Conservation (phyloP, 2,329 filamentous ascomycete species). For the Trichophaea hybrida region DNA sequence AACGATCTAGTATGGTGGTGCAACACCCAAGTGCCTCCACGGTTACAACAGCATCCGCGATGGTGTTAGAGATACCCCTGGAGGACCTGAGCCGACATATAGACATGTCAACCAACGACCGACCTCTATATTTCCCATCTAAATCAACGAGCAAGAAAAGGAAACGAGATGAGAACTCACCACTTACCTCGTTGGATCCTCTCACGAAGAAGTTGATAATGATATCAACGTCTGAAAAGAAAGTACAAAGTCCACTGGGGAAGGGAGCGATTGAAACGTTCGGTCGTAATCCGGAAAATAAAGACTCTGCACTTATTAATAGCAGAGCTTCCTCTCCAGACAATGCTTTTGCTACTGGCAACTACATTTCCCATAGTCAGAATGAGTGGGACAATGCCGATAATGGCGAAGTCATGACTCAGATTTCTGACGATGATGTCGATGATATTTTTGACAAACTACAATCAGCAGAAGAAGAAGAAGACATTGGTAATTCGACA, state of each 20-base stretch:
- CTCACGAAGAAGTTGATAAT: no score
- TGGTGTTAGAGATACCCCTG: constrained; percentile 16
- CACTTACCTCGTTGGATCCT: constrained; percentile 5
- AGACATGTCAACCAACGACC: constrained; percentile 6
- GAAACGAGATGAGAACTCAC: constrained; percentile 16
- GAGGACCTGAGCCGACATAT: constrained; percentile 3
- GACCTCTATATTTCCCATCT: background rate
- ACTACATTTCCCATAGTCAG: no score
- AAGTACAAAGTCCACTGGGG: background rate
- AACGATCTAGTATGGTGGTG: constrained; percentile 48
- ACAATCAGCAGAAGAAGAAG: constrained; percentile 27
- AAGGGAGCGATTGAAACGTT: constrained; percentile 5
- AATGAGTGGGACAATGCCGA: no score
- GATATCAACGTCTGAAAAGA: background rate
- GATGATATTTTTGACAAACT: constrained; percentile 4
- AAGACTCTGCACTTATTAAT: no score
- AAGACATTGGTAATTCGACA: constrained; percentile 35
- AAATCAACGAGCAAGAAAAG: constrained; percentile 15
- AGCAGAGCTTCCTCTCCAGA: no score
- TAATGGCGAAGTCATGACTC: background rate
- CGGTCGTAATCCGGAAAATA: background rate
- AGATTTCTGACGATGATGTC: constrained; percentile 14
- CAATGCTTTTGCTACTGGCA: no score
- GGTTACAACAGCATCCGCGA: constrained; percentile 15
- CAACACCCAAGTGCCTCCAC: constrained; percentile 31